Evolutionary conservation across 129 eudicot species (phyloP), one percentile per base, ranked within the genome.

Genomic region (Pseudognaphalium luteoalbum): DNA sequence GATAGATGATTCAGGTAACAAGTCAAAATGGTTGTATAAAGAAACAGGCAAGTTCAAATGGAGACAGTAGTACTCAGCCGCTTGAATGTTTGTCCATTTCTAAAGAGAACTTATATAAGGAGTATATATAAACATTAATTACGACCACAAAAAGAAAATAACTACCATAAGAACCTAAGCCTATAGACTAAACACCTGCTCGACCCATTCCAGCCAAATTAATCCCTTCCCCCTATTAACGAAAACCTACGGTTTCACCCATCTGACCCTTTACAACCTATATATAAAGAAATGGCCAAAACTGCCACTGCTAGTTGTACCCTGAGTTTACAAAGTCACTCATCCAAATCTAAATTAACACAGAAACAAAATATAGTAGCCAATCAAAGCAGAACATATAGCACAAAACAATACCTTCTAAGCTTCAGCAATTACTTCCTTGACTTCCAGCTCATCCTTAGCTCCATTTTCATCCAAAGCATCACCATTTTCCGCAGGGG

Each of bases 401-500:
- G 37, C 17, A 54, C 39, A 57, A 35, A 62, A 8, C 9, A 54
- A 60, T 84, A 84, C 91, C 81, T 56, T 86, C 65, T 75, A 84
- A 65, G 91, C 84, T 66, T 86, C 91, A 61, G 82, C 63, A 41
- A 65, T 74, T 35, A 83, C 80, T 80, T 83, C 90, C 73, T 86
- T 81, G 39, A 62, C 89, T 52, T 87, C 93, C 8, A 66, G 84
- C 32, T 86, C 92, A 72, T 80, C 85, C 21, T 78, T 58, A 57
- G 72, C 80, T 30, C 80, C 84, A 72, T 54, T 85, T 61, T 76
- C 82, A 61, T 84, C 92, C 7, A 22, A 75, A 59, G 73, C 89
- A 65, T 81, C 86, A 17, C 81, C 87, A 81, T 83, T 87, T 68
- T 91, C 97, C 7, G 83, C 81, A 73, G 96, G 97, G 1, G 97